Evolutionary conservation across 805 yeast genomes (phyloP).

Genomic region (Pichia nanzhaoensis): DNA sequence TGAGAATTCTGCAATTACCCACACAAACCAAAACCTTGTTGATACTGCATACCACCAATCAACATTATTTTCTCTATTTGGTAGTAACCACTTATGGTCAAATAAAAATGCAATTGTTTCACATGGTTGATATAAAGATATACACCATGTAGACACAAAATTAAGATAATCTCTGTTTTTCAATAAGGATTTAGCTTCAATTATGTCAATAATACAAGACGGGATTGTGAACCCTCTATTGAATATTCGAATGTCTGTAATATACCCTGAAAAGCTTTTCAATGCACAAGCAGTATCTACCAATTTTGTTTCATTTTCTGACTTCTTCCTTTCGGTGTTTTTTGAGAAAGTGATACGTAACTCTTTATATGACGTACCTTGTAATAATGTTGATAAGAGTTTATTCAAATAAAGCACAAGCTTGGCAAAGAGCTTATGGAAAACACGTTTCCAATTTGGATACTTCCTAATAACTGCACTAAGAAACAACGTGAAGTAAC

Average conservation of each 20-base stretch:
- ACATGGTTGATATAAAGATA: conserved; percentile 27
- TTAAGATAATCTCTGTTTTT: conserved; percentile 11
- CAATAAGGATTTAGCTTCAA: conserved; percentile 6
- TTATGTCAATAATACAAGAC: conserved; percentile 13
- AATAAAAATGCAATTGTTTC: conserved; percentile 31
- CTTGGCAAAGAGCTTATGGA: too few relatives aligned
- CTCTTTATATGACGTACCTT: too few relatives aligned
- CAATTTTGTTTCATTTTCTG: background rate
- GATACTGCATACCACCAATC: conserved; percentile 29
- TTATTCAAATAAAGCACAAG: too few relatives aligned
- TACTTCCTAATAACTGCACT: conserved; percentile 8
- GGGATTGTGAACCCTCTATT: conserved; percentile 33
- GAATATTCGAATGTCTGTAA: conserved; percentile 32
- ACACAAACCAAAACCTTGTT: conserved; percentile 31
- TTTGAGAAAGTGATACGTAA: too few relatives aligned
- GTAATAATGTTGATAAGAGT: too few relatives aligned
- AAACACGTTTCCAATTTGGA: conserved; percentile 2
- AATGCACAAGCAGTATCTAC: conserved; percentile 7
- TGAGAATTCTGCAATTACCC: conserved; percentile 28
- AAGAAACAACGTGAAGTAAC: conserved; percentile 27
- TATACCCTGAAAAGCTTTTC: conserved; percentile 26
- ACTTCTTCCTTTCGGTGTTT: background rate
- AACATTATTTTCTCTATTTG: conserved; percentile 13
- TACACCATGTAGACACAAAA: conserved; percentile 13
- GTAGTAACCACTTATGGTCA: conserved; percentile 28